Base-by-base conservation (phyloP, 306 rosid species). In the Glycyrrhiza uralensis region DNA sequence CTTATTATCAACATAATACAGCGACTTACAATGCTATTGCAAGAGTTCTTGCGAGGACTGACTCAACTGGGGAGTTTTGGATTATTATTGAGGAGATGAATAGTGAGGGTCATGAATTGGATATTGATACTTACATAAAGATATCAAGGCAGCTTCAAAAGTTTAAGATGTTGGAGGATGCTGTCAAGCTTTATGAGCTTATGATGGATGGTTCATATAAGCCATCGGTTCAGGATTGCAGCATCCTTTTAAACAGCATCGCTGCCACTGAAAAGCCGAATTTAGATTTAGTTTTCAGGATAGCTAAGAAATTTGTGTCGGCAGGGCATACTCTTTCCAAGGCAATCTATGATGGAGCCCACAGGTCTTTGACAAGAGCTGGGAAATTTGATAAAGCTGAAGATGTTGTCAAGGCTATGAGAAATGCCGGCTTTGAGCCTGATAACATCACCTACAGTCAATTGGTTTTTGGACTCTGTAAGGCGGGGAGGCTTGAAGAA, bases 371-470 rank as follows among this genome's bases (percentile, higher is more conserved):
- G 82, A 87, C 95, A 4, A 63, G 84, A 20, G 81, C 77, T 0
- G 95, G 96, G 23, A 87, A 74, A 54, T 83, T 94, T 66, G 91
- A 89, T 15, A 95, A 94, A 64, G 97, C 97, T 5, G 93, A 87
- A 69, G 19, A 84, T 24, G 74, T 86, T 59, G 67, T 89, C 24
- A 74, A 59, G 30, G 78, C 18, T 13, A 89, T 89, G 97, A 81
- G 79, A 85, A 87, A 84, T 69, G 85, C 90, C 12, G 99, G 93
- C 62, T 76, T 82, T 80, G 85, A 77, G 61, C 93, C 95, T 20
- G 96, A 94, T 73, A 94, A 89, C 79, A 83, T 89, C 59, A 87
- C 91, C 24, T 91, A 85, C 81, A 89, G 95, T 79, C 99, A 94
- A 81, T 0, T 85, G 82, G 87, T 91, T 46, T 89, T 77, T 66